These are phyloP conservation scores for Echria macrotheca DNA, from an alignment of 495 filamentous ascomycete species.

Conservation along the genomic window DNA sequence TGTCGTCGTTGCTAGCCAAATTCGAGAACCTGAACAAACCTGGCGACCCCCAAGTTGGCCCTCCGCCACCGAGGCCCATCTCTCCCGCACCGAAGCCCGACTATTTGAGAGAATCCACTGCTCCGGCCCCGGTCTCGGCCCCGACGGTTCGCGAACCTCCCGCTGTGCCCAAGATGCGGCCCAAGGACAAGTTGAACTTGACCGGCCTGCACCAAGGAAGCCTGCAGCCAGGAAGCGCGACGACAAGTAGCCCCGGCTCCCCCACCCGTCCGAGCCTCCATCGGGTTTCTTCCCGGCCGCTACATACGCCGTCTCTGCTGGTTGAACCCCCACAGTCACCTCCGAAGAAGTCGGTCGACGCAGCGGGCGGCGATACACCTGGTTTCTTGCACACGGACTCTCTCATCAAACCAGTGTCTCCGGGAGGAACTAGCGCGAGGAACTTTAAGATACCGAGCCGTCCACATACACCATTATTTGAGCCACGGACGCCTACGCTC, in stretches of 20 bases:
- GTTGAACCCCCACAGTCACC: constrained; percentile 74
- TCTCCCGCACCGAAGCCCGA: constrained; percentile 35
- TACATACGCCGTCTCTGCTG: constrained; percentile 59
- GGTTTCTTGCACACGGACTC: constrained; percentile 44
- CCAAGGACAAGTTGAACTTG: constrained; percentile 28
- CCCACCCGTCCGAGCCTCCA: constrained; percentile 27
- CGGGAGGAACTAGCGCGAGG: constrained; percentile 42
- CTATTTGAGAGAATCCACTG: constrained; percentile 42
- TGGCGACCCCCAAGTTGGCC: constrained; percentile 31
- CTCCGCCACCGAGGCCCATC: constrained; percentile 30
- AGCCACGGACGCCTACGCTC: constrained; percentile 21
- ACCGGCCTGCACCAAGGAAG: constrained; percentile 18
- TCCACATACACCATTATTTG: constrained; percentile 34
- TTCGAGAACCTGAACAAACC: constrained; percentile 79
- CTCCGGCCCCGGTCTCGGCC: constrained; percentile 34
- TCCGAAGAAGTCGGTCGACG: constrained; percentile 43
- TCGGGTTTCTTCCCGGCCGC: constrained; percentile 47
- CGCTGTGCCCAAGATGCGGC: constrained; percentile 46
- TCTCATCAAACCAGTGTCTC: constrained; percentile 42
- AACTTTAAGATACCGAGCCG: constrained; percentile 50
- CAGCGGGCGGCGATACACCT: constrained; percentile 33
- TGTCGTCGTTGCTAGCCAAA: constrained; percentile 86
- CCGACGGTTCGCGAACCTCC: constrained; percentile 42
- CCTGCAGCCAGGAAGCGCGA: constrained; percentile 18
- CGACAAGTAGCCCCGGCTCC: constrained; percentile 18